Evolutionary conservation across 768 basidiomycete genomes (phyloP).

Genomic region (Hirschioporus abietinus): DNA sequence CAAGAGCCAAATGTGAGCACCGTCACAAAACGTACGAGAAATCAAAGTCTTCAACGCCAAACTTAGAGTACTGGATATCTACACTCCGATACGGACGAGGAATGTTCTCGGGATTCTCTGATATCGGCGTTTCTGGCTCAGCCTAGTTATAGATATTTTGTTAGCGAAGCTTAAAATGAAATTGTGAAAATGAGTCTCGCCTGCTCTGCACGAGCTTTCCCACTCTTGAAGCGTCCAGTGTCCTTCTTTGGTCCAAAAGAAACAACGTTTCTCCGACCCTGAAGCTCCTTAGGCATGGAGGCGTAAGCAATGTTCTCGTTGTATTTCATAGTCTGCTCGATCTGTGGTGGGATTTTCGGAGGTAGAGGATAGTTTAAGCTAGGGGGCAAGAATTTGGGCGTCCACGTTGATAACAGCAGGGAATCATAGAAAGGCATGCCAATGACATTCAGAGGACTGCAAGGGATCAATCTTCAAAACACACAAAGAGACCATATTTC

Average conservation of each 20-base stretch:
- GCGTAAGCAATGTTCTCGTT: conserved; percentile 93
- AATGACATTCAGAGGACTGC: conserved; percentile 80
- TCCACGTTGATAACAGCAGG: conserved; percentile 65
- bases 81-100: conserved; percentile 85
- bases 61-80: conserved; percentile 97
- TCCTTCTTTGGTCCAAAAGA: conserved; percentile 44
- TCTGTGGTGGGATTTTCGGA: conserved; percentile 70
- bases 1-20: conserved; percentile 4
- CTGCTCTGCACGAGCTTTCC: conserved; percentile 48
- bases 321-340: conserved; percentile 73
- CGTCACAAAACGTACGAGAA: conserved; percentile 60
- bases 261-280: conserved; percentile 78
- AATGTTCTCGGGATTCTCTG: conserved; percentile 53
- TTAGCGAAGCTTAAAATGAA: conserved; percentile 8
- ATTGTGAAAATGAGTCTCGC: conserved; percentile 25
- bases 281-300: conserved; percentile 76
- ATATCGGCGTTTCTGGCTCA: conserved; percentile 47
- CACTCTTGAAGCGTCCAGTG: conserved; percentile 81
- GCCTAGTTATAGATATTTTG: conserved; percentile 27
- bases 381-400: conserved; percentile 46
- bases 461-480: neutral
- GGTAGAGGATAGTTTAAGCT: conserved; percentile 58
- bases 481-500: neutral
- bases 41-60: conserved; percentile 98
- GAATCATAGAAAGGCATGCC: conserved; percentile 83